phyloP scores from a whole-genome alignment of 306 rosid genomes.

The Vigna nakashimae region DNA sequence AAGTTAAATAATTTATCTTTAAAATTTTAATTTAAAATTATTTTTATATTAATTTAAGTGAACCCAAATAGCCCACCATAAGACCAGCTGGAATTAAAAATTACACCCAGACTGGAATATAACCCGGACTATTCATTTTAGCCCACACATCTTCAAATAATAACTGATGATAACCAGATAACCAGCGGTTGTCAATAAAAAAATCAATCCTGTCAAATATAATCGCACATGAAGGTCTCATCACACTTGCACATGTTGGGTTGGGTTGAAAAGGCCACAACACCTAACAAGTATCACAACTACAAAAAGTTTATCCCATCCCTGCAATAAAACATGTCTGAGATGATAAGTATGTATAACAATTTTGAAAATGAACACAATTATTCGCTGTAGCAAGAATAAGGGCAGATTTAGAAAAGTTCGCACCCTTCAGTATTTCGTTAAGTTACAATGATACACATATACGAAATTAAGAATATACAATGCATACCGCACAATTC shows the following conservation, averaged over 20 bases:
- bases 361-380: background rate
- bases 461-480: conserved; percentile 40
- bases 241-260: background rate
- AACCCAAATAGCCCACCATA: too few species aligned
- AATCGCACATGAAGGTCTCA: background rate
- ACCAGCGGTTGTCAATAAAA: too few species aligned
- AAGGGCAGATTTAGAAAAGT: background rate
- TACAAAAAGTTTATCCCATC: background rate
- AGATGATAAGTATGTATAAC: background rate
- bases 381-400: background rate
- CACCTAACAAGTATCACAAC: background rate
- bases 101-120: too few species aligned
- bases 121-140: too few species aligned
- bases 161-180: too few species aligned
- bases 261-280: background rate
- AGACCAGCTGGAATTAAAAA: too few species aligned
- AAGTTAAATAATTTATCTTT: too few species aligned
- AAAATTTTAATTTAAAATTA: too few species aligned
- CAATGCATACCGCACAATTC: conserved; percentile 21
- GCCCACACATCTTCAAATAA: too few species aligned
- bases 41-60: too few species aligned
- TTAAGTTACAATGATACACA: conserved; percentile 32
- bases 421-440: background rate
- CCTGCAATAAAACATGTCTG: background rate
- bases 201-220: too few species aligned